Conservation (phyloP, 371 early-diverging fungal genomes). For the Mortierella sp. region DNA sequence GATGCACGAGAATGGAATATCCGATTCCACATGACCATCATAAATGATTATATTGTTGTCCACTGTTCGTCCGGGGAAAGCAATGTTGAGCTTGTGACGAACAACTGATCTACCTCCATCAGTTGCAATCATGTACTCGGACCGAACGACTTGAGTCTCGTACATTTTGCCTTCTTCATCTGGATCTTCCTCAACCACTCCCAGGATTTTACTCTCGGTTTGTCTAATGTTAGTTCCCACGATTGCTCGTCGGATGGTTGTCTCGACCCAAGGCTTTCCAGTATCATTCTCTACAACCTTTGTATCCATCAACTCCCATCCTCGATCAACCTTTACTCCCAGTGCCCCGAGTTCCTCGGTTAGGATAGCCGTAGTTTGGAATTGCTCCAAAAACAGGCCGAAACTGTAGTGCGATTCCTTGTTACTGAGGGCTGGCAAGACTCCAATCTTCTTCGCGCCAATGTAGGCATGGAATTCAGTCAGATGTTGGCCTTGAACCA, state of each 20-base stretch:
- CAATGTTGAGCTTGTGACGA: constrained; percentile 50
- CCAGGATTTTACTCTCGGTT: constrained; percentile 38
- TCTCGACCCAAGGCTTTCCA: constrained; percentile 29
- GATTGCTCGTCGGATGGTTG: constrained; percentile 25
- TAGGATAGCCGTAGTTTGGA: constrained; percentile 18
- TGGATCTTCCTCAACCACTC: constrained; percentile 19
- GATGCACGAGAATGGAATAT: constrained; percentile 24
- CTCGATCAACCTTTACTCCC: constrained; percentile 32
- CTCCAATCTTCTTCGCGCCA: constrained; percentile 24
- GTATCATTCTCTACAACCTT: constrained; percentile 29
- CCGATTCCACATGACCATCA: constrained; percentile 43
- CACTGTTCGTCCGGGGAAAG: constrained; percentile 49
- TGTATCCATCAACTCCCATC: constrained; percentile 53
- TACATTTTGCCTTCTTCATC: constrained; percentile 21
- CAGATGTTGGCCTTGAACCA: constrained; percentile 16
- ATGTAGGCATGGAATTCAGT: constrained; percentile 27
- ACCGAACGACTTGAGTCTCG: constrained; percentile 28
- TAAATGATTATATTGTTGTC: constrained; percentile 36
- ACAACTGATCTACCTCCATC: constrained; percentile 58
- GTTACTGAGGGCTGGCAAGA: constrained; percentile 22
- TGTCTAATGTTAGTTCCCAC: constrained; percentile 22
- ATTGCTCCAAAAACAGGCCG: constrained; percentile 42
- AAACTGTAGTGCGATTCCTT: constrained; percentile 41
- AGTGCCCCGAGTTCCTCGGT: constrained; percentile 28
- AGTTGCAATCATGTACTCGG: constrained; percentile 54